A percentile compares a stretch with the other conserved stretches of the same genome.
Evolutionary conservation across 345 rosid genomes (phyloP).

Genomic region (Citrus sinensis): DVS_A1.0 CM039169.1:2637001-2637500

Average conservation of each 20-base stretch:
- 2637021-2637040: background rate
- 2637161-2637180: conserved; percentile 3
- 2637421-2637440: background rate
- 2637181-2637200: conserved; percentile 2
- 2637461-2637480: too few species aligned
- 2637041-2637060: background rate
- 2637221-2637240: too few species aligned
- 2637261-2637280: background rate
- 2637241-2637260: background rate
- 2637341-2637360: background rate
- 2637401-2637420: background rate
- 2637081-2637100: background rate
- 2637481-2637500: background rate
- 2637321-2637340: background rate
- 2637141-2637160: background rate
- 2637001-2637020: background rate
- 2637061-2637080: background rate
- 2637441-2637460: background rate
- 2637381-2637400: conserved; percentile 13
- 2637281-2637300: background rate
- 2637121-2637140: background rate
- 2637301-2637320: background rate
- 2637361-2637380: background rate
- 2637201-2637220: too few species aligned
- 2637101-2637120: background rate